Percentiles rank a stretch among this genome's conserved stretches.
Evolutionary conservation across 225 moss, liverwort and hornwort species (phyloP).

Genomic region (Rhytidiadelphus loreus): DNA sequence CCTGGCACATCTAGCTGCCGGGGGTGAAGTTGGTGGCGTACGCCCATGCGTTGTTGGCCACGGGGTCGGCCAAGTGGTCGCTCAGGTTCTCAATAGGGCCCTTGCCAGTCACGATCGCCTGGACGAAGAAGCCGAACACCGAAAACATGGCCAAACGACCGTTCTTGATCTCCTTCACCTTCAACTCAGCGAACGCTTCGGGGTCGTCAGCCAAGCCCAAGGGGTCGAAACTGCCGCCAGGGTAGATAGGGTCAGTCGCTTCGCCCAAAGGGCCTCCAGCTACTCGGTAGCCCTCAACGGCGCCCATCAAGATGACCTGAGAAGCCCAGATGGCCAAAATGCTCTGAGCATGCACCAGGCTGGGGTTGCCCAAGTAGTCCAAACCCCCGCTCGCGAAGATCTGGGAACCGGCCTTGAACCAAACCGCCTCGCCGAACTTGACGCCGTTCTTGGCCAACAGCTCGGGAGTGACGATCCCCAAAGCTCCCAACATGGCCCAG

Average conservation of each 20-base stretch:
- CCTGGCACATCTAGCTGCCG: not conserved
- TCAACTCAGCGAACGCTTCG: not conserved
- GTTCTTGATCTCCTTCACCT: slow-evolving; percentile 8
- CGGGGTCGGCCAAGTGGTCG: slow-evolving; percentile 9
- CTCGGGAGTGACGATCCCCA: not conserved
- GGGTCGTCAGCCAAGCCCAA: slow-evolving; percentile 9
- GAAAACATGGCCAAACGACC: not conserved
- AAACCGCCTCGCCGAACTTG: not conserved
- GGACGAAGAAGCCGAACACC: slow-evolving; percentile 1
- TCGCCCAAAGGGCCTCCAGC: slow-evolving; percentile 9
- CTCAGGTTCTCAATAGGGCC: not conserved
- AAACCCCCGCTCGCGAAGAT: slow-evolving; percentile 3
- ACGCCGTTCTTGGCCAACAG: not conserved
- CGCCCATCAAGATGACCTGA: slow-evolving; percentile 5
- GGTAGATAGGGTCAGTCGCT: slow-evolving; percentile 7
- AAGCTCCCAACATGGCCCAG: not conserved
- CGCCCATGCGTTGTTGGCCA: slow-evolving; percentile 5
- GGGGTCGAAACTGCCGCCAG: slow-evolving; percentile 7
- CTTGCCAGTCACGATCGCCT: slow-evolving; percentile 18
- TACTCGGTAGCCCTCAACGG: slow-evolving; percentile 5
- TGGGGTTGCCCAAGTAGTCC: slow-evolving; percentile 2
- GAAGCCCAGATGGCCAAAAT: not conserved
- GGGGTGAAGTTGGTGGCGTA: slow-evolving; percentile 28
- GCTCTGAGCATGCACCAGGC: not conserved
- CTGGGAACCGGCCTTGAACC: slow-evolving; percentile 3